phyloP scores from a whole-genome alignment of 208 protist genomes.

The Acanthamoeba lenticulata region DNA sequence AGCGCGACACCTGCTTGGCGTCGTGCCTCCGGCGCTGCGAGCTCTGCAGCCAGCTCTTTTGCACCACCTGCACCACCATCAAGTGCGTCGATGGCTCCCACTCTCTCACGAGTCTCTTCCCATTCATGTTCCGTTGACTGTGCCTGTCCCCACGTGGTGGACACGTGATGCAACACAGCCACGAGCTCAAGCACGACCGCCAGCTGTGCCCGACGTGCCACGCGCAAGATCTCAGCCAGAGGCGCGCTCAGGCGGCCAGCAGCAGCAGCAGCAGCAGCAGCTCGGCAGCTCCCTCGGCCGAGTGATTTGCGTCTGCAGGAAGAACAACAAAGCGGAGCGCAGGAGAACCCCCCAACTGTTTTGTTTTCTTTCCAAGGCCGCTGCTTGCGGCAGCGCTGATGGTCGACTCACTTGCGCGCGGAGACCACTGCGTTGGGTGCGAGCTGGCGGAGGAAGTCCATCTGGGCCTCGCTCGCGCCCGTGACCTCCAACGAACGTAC shows the following conservation, averaged over 20 bases:
- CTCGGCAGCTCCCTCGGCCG: no score
- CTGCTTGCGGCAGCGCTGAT: no score
- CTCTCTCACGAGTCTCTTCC: not conserved
- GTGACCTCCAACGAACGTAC: no score
- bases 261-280: not conserved
- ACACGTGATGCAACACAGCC: not conserved
- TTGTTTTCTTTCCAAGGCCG: no score
- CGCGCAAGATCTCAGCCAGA: not conserved
- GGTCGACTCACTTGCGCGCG: no score
- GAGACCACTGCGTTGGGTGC: no score
- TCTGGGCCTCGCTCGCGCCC: no score
- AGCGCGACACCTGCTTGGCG: not conserved
- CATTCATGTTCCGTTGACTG: not conserved
- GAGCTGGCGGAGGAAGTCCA: no score
- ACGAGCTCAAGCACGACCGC: not conserved
- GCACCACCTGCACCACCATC: not conserved
- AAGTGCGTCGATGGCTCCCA: not conserved
- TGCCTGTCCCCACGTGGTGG: not conserved
- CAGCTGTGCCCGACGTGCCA: not conserved
- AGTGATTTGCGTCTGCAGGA: no score
- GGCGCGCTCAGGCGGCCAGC: not conserved
- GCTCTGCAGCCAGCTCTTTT: conserved; percentile 1
- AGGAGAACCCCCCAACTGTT: no score
- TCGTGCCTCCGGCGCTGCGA: not conserved
- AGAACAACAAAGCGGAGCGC: no score